These are phyloP conservation scores for Calcarisporium arbuscula DNA, from an alignment of 2,329 filamentous ascomycete species.

Conservation along the genomic window DNA sequence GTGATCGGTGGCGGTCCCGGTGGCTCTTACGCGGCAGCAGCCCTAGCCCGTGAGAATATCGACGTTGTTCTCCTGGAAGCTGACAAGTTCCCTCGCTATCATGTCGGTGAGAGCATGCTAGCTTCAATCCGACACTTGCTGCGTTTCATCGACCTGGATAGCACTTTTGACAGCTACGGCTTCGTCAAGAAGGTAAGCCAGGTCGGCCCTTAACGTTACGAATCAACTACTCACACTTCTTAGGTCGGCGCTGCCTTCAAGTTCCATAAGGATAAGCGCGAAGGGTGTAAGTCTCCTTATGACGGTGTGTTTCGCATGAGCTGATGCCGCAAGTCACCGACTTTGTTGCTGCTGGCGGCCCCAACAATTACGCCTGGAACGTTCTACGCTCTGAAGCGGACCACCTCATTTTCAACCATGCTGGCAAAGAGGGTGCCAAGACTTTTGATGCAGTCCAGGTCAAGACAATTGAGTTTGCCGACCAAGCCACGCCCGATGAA, in stretches of 20 bases:
- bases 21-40: constrained; percentile 37
- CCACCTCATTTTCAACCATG: constrained; percentile 35
- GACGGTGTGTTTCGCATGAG: constrained; percentile 15
- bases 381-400: constrained; percentile 39
- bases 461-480: constrained; percentile 20
- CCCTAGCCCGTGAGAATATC: constrained; percentile 37
- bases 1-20: constrained; percentile 39
- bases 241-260: constrained; percentile 29
- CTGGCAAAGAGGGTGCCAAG: constrained; percentile 29
- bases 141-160: constrained; percentile 35
- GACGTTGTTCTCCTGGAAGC: constrained; percentile 37
- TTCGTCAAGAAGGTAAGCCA: constrained; percentile 31
- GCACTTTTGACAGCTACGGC: constrained; percentile 29
- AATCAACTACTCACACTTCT: neutral
- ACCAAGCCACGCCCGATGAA: too few relatives aligned
- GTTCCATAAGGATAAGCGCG: constrained; percentile 21
- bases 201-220: too few relatives aligned
- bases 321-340: constrained; percentile 28
- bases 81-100: constrained; percentile 32
- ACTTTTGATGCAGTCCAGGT: constrained; percentile 33
- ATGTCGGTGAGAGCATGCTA: constrained; percentile 30
- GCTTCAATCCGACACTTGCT: constrained; percentile 33
- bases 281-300: constrained; percentile 24
- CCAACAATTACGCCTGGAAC: constrained; percentile 34
- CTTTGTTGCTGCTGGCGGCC: constrained; percentile 31